Evolutionary conservation across 1,284 basidiomycete genomes (phyloP).

Genomic region (Ceratorhiza oryzae-sativae): DNA sequence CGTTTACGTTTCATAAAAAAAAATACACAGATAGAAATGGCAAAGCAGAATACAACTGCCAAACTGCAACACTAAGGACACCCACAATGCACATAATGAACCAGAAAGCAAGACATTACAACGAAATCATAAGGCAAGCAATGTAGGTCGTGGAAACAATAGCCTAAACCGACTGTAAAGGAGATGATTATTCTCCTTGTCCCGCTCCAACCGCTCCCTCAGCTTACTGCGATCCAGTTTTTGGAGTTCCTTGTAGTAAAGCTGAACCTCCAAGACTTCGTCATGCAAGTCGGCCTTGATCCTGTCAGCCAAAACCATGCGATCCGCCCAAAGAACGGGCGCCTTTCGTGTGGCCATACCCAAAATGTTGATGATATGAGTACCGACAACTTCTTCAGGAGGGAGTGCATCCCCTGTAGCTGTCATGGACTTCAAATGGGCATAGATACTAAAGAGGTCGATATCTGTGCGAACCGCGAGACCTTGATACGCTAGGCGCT

Average conservation of each 20-base stretch:
- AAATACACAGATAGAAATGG: no score
- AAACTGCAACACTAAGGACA: background rate
- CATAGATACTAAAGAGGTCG: slow-evolving; percentile 35
- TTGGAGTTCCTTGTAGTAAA: slow-evolving; percentile 21
- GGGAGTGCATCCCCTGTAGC: background rate
- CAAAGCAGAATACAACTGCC: no score
- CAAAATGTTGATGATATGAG: slow-evolving; percentile 11
- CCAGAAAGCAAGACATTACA: background rate
- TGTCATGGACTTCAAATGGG: slow-evolving; percentile 28
- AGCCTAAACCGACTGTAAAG: slow-evolving; percentile 32
- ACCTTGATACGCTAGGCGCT: slow-evolving; percentile 31
- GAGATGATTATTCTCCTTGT: slow-evolving; percentile 15
- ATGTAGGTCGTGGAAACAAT: slow-evolving; percentile 14
- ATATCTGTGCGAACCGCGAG: slow-evolving; percentile 14
- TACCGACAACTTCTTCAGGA: slow-evolving; percentile 19
- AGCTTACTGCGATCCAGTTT: slow-evolving; percentile 4
- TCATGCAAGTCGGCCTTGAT: slow-evolving; percentile 28
- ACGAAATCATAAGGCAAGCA: background rate
- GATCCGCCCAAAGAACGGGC: slow-evolving; percentile 5
- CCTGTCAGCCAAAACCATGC: slow-evolving; percentile 22
- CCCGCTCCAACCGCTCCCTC: slow-evolving; percentile 16
- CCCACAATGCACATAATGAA: background rate
- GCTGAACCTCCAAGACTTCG: slow-evolving; percentile 22
- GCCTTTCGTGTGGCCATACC: slow-evolving; percentile 7
- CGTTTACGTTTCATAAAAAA: no score